Base-by-base conservation (phyloP, 73 alveolate species). In the Paraurostyla sp. region DNA sequence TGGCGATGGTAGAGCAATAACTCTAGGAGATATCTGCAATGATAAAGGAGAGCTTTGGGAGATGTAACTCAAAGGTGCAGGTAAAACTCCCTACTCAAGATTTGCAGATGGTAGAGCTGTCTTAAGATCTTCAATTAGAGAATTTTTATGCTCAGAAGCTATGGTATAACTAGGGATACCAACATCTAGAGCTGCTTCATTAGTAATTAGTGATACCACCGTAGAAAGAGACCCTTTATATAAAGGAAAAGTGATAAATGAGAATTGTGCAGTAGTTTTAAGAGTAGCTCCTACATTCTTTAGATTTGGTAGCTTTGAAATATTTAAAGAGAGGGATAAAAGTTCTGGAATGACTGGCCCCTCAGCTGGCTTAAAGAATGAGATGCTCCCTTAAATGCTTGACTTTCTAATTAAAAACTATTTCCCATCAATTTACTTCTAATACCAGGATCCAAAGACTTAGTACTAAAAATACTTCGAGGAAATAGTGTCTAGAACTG, bases 31-130 rank as follows among this genome's bases (percentile, higher is more conserved):
- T 80, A 56, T 92, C 22, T 71, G 50, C 52, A 81, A 42, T 40
- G 36, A 22, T 33, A 32, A 71, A 32, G 86, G 50, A 16, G 78
- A 56, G 29, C 36, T 71, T 23, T 85, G 75, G 89, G 99, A 96
- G 38, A 33, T 95, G 59, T 91, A 96, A 73, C 81, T 94, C 54
- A 96, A 96, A 78, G 99, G 99, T 32, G 90, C 97, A 29, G 99
- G 99, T 1, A 40, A 88, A 40, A 96, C 99, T 4, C 99, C 99
- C 41, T 96, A 81, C 84, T 95, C 98, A 0, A 76, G 99, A 69
- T 63, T 57, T 76, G 97, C 98, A 20, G 99, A 96, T 83, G 99
- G 99, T 16, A 96, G 97, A 51, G 98, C 98, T 13, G 99, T 96
- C 40, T 71, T 96, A 22, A 91, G 99, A 65, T 87, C 97, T 41